Evolutionary conservation across 2,329 filamentous ascomycete genomes (phyloP).

Genomic region (Hirsutella rhossiliensis): DNA sequence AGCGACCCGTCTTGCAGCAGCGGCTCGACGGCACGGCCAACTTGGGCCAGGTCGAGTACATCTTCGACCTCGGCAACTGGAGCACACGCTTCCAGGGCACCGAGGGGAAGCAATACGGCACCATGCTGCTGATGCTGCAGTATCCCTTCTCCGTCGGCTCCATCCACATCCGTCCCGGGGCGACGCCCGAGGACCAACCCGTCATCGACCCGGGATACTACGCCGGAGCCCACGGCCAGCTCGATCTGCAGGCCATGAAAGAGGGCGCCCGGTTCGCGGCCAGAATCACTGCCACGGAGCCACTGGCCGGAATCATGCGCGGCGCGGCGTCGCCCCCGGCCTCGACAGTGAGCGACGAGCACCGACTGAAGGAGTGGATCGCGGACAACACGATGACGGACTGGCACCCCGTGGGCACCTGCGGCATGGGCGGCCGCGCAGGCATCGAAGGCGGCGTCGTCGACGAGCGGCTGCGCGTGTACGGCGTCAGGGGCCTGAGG

Average conservation of each 20-base stretch:
- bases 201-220: conserved; percentile 31
- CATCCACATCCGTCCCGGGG: conserved; percentile 27
- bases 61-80: conserved; percentile 37
- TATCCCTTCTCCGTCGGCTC: conserved; percentile 37
- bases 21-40: conserved; percentile 18
- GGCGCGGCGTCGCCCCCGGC: conserved; percentile 12
- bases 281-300: conserved; percentile 23
- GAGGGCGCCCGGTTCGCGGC: conserved; percentile 25
- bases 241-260: conserved; percentile 31
- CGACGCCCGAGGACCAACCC: conserved; percentile 14
- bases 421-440: conserved; percentile 17
- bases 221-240: conserved; percentile 20
- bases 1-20: conserved; percentile 16
- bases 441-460: conserved; percentile 18
- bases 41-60: conserved; percentile 34
- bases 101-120: conserved; percentile 30
- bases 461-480: conserved; percentile 12
- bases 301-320: conserved; percentile 25
- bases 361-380: conserved; percentile 13
- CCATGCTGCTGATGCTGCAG: conserved; percentile 36
- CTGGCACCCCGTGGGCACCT: conserved; percentile 28
- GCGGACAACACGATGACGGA: conserved; percentile 16
- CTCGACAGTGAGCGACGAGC: conserved; percentile 6
- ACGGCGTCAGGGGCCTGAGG: conserved; percentile 11
- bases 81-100: conserved; percentile 22